Conservation (phyloP, 1,139 yeast genomes). For the Protomyces arabidopsidicola region DNA sequence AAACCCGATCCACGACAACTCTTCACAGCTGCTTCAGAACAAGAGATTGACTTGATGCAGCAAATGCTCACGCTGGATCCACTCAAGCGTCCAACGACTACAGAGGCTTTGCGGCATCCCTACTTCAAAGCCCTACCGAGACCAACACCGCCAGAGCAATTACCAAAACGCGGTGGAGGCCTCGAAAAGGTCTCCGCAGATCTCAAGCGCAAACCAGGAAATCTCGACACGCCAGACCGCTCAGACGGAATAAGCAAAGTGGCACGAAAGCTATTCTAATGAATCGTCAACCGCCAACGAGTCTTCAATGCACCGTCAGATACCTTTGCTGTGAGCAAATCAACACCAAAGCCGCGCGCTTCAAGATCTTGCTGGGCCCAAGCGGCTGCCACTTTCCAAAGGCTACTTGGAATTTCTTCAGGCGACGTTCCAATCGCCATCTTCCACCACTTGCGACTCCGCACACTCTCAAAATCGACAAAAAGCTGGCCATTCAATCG, state of each 20-base stretch:
- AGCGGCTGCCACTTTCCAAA: not conserved
- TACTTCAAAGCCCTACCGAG: constrained; percentile 25
- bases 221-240: constrained; percentile 1
- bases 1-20: constrained; percentile 31
- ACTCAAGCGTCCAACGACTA: constrained; percentile 26
- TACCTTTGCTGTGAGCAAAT: not conserved
- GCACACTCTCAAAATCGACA: not conserved
- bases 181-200: constrained; percentile 19
- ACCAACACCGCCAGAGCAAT: constrained; percentile 20
- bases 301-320: not conserved
- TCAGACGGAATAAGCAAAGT: constrained; percentile 2
- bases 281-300: not conserved
- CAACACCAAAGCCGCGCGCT: not conserved
- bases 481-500: not conserved
- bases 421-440: not conserved
- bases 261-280: constrained; percentile 15
- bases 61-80: constrained; percentile 25
- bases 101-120: constrained; percentile 25
- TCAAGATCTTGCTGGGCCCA: not conserved
- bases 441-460: not conserved
- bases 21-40: constrained; percentile 28
- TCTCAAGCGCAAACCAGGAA: constrained; percentile 23
- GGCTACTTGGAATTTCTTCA: not conserved
- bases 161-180: constrained; percentile 24
- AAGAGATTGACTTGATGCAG: constrained; percentile 16